These are phyloP conservation scores for Hemileccinum impolitum DNA, from an alignment of 768 basidiomycete species.

Conservation along the genomic window DNA sequence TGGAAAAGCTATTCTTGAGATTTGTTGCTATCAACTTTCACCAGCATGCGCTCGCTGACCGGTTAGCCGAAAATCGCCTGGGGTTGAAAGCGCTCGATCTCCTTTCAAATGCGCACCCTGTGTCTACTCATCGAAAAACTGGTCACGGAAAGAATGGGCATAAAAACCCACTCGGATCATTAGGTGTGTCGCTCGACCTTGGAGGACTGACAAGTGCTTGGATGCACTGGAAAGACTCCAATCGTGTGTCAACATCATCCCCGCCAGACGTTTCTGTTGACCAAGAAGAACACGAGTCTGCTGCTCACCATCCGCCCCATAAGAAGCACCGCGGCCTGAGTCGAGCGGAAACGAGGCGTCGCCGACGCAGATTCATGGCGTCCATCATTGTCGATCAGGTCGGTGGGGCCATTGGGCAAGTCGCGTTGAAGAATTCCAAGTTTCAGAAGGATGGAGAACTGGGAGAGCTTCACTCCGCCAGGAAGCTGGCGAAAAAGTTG, in stretches of 20 bases:
- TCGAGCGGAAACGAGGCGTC: constrained; percentile 37
- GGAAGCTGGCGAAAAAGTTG: constrained; percentile 64
- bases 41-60: constrained; percentile 69
- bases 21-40: constrained; percentile 82
- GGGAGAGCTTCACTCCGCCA: constrained; percentile 59
- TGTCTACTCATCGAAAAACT: constrained; percentile 33
- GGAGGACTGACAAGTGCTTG: constrained; percentile 14
- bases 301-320: constrained; percentile 5
- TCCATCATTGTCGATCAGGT: constrained; percentile 71
- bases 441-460: constrained; percentile 53
- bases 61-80: constrained; percentile 64
- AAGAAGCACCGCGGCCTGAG: constrained; percentile 15
- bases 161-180: constrained; percentile 36
- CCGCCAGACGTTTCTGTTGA: not conserved
- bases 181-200: constrained; percentile 38
- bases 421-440: constrained; percentile 64
- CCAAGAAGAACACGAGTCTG: constrained; percentile 15
- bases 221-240: constrained; percentile 15
- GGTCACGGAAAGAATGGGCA: constrained; percentile 46
- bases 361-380: constrained; percentile 50
- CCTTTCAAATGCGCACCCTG: constrained; percentile 62
- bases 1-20: constrained; percentile 62
- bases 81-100: constrained; percentile 69
- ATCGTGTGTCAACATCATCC: constrained; percentile 3
- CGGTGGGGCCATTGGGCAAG: constrained; percentile 61